Conservation (phyloP, 2,329 filamentous ascomycete genomes). For the Sporothrix euskadiensis region DNA sequence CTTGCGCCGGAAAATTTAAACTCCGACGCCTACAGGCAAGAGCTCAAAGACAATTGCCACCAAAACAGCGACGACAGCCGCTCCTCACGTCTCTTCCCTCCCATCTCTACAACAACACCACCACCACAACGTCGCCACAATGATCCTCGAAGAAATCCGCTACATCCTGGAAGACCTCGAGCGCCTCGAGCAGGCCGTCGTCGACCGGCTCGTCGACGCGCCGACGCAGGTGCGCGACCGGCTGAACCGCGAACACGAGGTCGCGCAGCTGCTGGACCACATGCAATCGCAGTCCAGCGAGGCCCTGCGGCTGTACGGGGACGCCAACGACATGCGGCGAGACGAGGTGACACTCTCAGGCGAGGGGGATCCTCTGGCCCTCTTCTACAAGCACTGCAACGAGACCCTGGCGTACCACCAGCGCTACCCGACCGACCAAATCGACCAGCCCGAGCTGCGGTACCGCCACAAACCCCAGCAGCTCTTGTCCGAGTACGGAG, state of each 20-base stretch:
- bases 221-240: slow-evolving; percentile 90
- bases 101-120: not conserved
- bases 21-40: slow-evolving; percentile 4
- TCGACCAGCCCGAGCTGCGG: slow-evolving; percentile 90
- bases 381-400: slow-evolving; percentile 83
- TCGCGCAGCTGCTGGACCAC: slow-evolving; percentile 80
- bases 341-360: slow-evolving; percentile 83
- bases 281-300: slow-evolving; percentile 84
- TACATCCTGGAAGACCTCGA: slow-evolving; percentile 96
- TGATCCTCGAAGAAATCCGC: slow-evolving; percentile 92
- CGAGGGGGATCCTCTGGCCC: slow-evolving; percentile 78
- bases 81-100: not conserved
- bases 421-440: slow-evolving; percentile 88
- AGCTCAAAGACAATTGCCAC: not conserved
- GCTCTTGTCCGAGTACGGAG: slow-evolving; percentile 44
- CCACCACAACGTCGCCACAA: slow-evolving; percentile 40
- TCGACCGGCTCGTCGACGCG: slow-evolving; percentile 84
- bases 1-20: slow-evolving; percentile 30
- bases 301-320: slow-evolving; percentile 80
- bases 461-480: slow-evolving; percentile 72
- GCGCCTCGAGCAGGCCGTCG: slow-evolving; percentile 89
- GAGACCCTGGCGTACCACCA: slow-evolving; percentile 85
- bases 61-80: not conserved
- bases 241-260: slow-evolving; percentile 87
- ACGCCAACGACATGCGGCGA: slow-evolving; percentile 68